Evolutionary conservation across 2,329 filamentous ascomycete genomes (phyloP).

Genomic region (Arthrobotrys pseudoclavata): DNA sequence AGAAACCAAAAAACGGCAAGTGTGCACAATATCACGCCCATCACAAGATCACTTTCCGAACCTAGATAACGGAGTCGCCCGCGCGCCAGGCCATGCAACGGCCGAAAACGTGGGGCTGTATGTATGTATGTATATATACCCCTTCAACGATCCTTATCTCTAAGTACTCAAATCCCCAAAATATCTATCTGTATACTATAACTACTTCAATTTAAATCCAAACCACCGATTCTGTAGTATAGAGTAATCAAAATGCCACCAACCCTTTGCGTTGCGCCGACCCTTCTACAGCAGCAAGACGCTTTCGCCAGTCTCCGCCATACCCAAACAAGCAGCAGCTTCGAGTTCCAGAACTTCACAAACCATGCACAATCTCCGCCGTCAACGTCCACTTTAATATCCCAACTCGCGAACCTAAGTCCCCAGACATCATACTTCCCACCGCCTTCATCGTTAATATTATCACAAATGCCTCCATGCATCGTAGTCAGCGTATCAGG

Average conservation of each 20-base stretch:
- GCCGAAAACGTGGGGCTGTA: background rate
- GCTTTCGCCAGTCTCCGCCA: conserved; percentile 19
- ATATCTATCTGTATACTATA: too few species aligned
- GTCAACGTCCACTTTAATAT: conserved; percentile 4
- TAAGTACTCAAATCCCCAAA: too few species aligned
- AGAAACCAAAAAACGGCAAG: conserved; percentile 20
- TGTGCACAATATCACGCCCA: conserved; percentile 1
- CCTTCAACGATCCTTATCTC: too few species aligned
- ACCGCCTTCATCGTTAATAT: background rate
- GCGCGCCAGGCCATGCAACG: background rate
- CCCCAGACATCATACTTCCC: background rate
- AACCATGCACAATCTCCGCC: conserved; percentile 1
- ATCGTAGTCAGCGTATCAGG: conserved; percentile 62
- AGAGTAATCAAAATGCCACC: background rate
- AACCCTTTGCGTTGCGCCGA: conserved; percentile 42
- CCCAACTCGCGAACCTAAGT: conserved; percentile 1
- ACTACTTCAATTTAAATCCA: too few species aligned
- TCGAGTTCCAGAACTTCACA: background rate
- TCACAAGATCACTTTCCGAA: conserved; percentile 43
- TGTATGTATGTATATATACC: background rate
- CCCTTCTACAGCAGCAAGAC: conserved; percentile 44
- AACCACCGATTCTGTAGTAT: background rate
- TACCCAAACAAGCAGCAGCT: conserved; percentile 11
- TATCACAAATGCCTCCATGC: conserved; percentile 37
- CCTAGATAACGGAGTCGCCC: conserved; percentile 26